A percentile compares a stretch with the other conserved stretches of the same genome.
Evolutionary conservation across 2,329 filamentous ascomycete species (phyloP).

Genomic region (Dichotomopilus funicola): DNA sequence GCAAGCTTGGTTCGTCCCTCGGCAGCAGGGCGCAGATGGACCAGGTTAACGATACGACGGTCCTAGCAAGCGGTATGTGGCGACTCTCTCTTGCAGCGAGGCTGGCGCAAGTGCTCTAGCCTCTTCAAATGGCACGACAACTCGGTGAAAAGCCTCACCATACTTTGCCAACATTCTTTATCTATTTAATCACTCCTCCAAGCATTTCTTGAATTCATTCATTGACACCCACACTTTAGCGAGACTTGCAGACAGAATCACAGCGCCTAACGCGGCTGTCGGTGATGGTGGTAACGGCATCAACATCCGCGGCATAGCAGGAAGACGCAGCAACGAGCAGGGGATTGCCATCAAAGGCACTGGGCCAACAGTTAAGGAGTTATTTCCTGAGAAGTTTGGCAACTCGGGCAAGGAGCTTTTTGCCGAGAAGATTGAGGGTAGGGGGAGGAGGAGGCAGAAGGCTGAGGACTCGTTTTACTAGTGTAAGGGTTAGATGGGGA

Average conservation of each 20-base stretch:
- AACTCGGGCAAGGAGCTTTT: slow-evolving; percentile 65
- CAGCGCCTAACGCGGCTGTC: slow-evolving; percentile 14
- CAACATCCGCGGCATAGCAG: slow-evolving; percentile 54
- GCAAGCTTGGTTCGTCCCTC: slow-evolving; percentile 28
- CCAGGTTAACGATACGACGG: slow-evolving; percentile 25
- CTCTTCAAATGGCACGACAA: background rate
- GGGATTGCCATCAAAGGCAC: slow-evolving; percentile 63
- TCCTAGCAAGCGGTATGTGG: slow-evolving; percentile 32
- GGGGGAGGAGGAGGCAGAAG: slow-evolving; percentile 54
- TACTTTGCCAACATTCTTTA: background rate
- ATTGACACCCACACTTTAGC: slow-evolving; percentile 22
- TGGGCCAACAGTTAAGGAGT: slow-evolving; percentile 52
- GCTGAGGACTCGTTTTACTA: slow-evolving; percentile 68
- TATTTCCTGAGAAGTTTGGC: slow-evolving; percentile 61
- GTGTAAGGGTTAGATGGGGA: background rate
- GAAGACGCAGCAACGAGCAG: slow-evolving; percentile 37
- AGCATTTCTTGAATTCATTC: background rate
- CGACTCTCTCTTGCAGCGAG: slow-evolving; percentile 16
- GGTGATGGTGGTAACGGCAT: slow-evolving; percentile 32
- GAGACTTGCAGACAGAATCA: slow-evolving; percentile 33
- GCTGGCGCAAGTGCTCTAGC: slow-evolving; percentile 10
- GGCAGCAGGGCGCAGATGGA: slow-evolving; percentile 31
- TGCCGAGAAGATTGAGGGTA: slow-evolving; percentile 50
- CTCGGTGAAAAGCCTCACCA: background rate
- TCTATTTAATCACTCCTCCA: background rate